These are phyloP conservation scores for Cantharellus anzutake DNA, from an alignment of 768 basidiomycete genomes.

Conservation along the genomic window DNA sequence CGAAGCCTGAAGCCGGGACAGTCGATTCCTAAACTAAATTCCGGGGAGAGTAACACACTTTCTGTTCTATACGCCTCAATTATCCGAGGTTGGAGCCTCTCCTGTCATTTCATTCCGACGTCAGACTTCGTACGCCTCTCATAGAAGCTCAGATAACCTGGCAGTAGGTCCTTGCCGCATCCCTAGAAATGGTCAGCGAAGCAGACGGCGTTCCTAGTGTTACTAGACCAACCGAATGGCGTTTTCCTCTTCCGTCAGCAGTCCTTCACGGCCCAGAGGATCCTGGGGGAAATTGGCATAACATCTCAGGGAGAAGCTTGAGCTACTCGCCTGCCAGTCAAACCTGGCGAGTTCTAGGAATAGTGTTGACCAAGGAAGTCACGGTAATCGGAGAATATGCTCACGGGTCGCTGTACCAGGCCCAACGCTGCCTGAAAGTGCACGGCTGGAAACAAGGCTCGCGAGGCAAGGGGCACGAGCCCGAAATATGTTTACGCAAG, in stretches of 20 bases:
- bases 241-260: constrained; percentile 77
- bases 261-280: constrained; percentile 56
- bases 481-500: too few species aligned
- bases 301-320: constrained; percentile 3
- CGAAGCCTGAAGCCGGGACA: constrained; percentile 36
- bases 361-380: too few species aligned
- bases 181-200: constrained; percentile 24
- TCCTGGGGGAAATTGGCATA: constrained; percentile 32
- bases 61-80: constrained; percentile 76
- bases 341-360: constrained; percentile 17
- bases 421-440: too few species aligned
- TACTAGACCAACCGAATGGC: constrained; percentile 48
- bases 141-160: constrained; percentile 27
- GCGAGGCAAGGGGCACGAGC: too few species aligned
- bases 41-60: constrained; percentile 24
- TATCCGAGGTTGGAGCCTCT: constrained; percentile 74
- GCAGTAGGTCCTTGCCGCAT: constrained; percentile 62
- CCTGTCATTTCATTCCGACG: constrained; percentile 24
- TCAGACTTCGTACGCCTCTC: constrained; percentile 10
- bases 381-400: too few species aligned
- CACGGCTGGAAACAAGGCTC: too few species aligned
- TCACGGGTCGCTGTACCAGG: too few species aligned
- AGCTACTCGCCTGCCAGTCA: constrained; percentile 16
- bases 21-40: background rate
- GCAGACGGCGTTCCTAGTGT: background rate